Percentiles rank a stretch among this genome's conserved stretches.
These are phyloP conservation scores for Epichloe coenophiala DNA, from an alignment of 2,329 filamentous ascomycete genomes.

Conservation along the genomic window DNA sequence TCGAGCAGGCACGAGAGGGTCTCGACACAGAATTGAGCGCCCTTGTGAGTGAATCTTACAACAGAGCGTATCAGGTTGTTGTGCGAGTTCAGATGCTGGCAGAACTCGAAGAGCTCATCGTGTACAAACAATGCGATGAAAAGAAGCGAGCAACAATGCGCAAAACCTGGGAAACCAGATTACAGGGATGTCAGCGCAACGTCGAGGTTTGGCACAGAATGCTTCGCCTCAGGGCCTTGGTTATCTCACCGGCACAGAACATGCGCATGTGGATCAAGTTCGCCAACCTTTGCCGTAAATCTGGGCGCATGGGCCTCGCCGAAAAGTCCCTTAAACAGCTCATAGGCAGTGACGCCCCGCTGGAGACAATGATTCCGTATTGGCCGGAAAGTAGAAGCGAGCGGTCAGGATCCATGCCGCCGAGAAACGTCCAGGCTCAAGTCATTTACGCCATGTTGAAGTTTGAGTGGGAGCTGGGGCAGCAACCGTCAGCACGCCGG, in stretches of 20 bases:
- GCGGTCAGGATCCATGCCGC: slow-evolving; percentile 8
- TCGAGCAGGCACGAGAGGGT: slow-evolving; percentile 83
- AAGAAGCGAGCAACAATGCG: slow-evolving; percentile 87
- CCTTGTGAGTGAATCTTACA: slow-evolving; percentile 95
- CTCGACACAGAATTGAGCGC: slow-evolving; percentile 93
- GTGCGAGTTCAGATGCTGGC: slow-evolving; percentile 98
- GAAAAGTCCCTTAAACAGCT: slow-evolving; percentile 89
- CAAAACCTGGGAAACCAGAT: slow-evolving; percentile 85
- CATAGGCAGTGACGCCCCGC: slow-evolving; percentile 55
- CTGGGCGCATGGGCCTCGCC: slow-evolving; percentile 81
- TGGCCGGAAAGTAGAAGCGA: slow-evolving; percentile 31
- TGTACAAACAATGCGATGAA: slow-evolving; percentile 87
- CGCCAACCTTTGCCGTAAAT: slow-evolving; percentile 94
- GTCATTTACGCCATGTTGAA: slow-evolving; percentile 96
- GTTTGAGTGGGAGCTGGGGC: slow-evolving; percentile 84
- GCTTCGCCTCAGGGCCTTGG: slow-evolving; percentile 84
- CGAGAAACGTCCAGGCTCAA: slow-evolving; percentile 49
- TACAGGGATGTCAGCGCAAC: slow-evolving; percentile 91
- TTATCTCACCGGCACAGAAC: slow-evolving; percentile 84
- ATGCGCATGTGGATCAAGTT: slow-evolving; percentile 99
- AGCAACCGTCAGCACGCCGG: slow-evolving; percentile 34
- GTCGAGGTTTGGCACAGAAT: slow-evolving; percentile 98
- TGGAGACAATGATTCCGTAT: slow-evolving; percentile 48
- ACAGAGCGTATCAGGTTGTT: slow-evolving; percentile 92
- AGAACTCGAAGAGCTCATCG: slow-evolving; percentile 93